Evolutionary conservation across 139 green algal genomes (phyloP).

Genomic region (Micractinium conductrix): DNA sequence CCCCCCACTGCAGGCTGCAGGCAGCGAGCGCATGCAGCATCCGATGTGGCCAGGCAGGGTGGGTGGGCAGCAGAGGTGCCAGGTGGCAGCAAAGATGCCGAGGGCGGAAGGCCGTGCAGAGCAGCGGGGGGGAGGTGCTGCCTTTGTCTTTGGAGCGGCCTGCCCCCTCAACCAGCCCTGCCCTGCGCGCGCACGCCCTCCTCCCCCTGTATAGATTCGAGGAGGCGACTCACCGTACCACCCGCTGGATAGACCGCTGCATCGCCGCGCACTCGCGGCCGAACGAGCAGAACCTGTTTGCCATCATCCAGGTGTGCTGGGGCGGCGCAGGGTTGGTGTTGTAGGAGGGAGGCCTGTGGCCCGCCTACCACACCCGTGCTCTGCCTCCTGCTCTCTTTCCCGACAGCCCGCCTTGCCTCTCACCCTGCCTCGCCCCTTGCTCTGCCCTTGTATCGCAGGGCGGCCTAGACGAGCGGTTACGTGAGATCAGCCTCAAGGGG

Average conservation of each 20-base stretch:
- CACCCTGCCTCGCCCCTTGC: background rate
- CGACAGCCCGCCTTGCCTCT: too few relatives aligned
- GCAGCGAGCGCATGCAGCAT: background rate
- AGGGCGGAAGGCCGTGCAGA: background rate
- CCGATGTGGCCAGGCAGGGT: background rate
- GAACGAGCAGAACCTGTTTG: constrained; percentile 92
- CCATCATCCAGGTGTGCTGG: constrained; percentile 73
- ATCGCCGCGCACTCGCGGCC: constrained; percentile 86
- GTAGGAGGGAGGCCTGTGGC: background rate
- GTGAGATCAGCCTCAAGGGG: constrained; percentile 73
- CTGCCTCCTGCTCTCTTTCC: too few relatives aligned
- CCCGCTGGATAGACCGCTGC: constrained; percentile 96
- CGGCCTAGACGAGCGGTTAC: constrained; percentile 76
- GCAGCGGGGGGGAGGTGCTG: too few relatives aligned
- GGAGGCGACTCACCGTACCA: constrained; percentile 93
- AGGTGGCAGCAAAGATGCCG: background rate
- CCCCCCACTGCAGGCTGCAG: too few relatives aligned
- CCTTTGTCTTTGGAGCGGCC: too few relatives aligned
- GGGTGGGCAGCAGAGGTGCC: background rate
- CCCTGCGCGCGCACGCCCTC: too few relatives aligned
- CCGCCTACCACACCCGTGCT: background rate
- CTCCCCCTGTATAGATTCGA: constrained; percentile 81
- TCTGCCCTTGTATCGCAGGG: constrained; percentile 35
- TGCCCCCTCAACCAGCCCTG: too few relatives aligned
- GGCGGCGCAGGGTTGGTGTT: background rate